Conservation (phyloP, 805 yeast genomes). For the Ogataea kodamae region DNA sequence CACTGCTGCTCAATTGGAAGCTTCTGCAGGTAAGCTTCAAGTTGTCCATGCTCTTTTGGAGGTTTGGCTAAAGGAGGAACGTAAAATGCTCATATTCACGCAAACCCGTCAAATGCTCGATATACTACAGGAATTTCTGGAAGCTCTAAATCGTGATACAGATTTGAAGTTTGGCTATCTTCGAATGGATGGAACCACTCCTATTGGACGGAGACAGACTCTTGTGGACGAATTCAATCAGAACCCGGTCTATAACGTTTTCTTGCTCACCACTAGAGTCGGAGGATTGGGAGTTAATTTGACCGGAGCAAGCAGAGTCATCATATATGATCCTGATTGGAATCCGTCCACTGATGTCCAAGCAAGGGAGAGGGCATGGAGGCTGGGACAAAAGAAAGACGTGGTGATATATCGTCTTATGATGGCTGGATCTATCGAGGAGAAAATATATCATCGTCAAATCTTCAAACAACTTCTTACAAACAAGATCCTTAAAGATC, state of each 20-base stretch:
- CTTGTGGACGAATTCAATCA: constrained; percentile 80
- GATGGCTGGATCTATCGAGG: constrained; percentile 95
- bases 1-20: constrained; percentile 32
- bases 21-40: constrained; percentile 84
- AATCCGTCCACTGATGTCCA: constrained; percentile 97
- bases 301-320: constrained; percentile 93
- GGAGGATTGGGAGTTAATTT: constrained; percentile 94
- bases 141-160: constrained; percentile 33
- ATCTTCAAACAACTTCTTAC: constrained; percentile 93
- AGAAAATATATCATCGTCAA: constrained; percentile 93
- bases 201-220: constrained; percentile 68
- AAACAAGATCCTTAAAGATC: constrained; percentile 90
- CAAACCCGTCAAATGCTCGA: constrained; percentile 94
- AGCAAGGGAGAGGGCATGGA: constrained; percentile 96
- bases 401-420: constrained; percentile 87
- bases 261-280: constrained; percentile 86
- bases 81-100: constrained; percentile 80
- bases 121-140: constrained; percentile 69
- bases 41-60: constrained; percentile 73
- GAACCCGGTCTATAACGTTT: constrained; percentile 54
- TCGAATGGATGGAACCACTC: constrained; percentile 94
- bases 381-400: constrained; percentile 90
- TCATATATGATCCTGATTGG: constrained; percentile 97
- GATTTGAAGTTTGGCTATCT: constrained; percentile 44
- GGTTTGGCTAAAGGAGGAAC: constrained; percentile 74